Base-by-base conservation (phyloP, 1,139 yeast genomes). In the Debaryomyces udenii region DNA sequence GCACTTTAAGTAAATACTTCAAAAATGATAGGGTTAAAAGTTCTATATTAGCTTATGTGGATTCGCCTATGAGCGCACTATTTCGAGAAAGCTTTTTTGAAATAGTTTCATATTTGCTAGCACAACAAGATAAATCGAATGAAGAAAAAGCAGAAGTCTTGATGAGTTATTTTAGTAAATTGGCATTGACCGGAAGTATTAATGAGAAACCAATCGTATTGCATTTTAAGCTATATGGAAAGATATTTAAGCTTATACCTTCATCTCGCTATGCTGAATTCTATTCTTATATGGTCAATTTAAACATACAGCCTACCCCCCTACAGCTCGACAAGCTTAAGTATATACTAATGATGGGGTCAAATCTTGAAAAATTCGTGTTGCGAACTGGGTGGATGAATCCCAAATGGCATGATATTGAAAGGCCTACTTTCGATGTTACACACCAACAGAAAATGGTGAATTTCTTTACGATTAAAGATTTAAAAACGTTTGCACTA, bases 351-450 rank as follows among this genome's bases (percentile, higher is more conserved):
- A 42, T 54, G 26, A 47, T 44, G 6, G 74, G 76, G 1, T 54
- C 66, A 2, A 59, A 61, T 31, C 42, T 63, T 17, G 72, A 70
- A 3, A 56, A 57, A 34, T 66, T 62, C 42, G 56, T 69, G 3
- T 62, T 63, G 3, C 52, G 71, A 38, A 70, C 77, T 1, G 78
- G 78, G 0, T 52, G 59, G 44, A 38, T 64, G 3, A 51, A 61
- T 27, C 66, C 75, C 1, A 61, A 58, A 41, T 70, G 75, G 74
- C 72, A 68, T 42, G 61, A 69, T 42, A 57, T 66, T 1, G 50
- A 57, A 14, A 48, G 50, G 23, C 41, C 46, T 10, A 47, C 52
- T 1, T 52, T 62, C 14, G 39, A 44, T 4, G 53, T 46, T 3
- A 37, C 37, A 4, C 67, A 66, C 17, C 54, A 55, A 27, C 38